Evolutionary conservation across 805 yeast species (phyloP), one percentile per base, ranked within the genome.

Genomic region (Ogataea henricii): DNA sequence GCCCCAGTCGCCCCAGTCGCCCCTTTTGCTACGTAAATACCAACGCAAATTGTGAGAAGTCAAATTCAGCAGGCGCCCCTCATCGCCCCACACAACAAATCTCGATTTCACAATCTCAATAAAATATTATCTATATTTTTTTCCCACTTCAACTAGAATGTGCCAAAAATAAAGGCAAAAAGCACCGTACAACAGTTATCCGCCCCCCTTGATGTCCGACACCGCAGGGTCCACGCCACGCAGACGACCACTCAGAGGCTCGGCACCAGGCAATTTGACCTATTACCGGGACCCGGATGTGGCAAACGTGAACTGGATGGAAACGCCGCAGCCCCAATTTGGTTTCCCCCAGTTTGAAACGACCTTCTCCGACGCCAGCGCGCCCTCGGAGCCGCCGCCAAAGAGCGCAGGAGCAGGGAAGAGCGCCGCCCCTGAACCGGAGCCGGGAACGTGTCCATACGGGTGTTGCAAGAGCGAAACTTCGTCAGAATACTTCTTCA

Each of bases 401-500:
- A 52, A 49, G 25, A 52, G 43, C n/a, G 7, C 52, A 23, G 45
- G 43, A 8, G 45, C 34, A 3, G 12, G 20, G n/a, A 38, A 38
- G 16, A 21, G 43, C 16, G 21, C 38, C 1, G 20, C 14, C 13
- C 20, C 40, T 1, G 52, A 52, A 1, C 18, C 47, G 16, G 56
- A 55, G 14, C 10, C 30, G 1, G 40, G 43, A 2, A 16, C 27
- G 3, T 64, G 67, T 36, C 60, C 65, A 1, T 62, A 59, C 50
- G 66, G 65, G 1, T 62, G 66, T 37, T 64, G 68, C 45, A 37
- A 47, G 22, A 56, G 37, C 14, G 61, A 56, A 29, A 37, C 46
- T 14, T 26, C 53, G 6, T 47, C 59, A 3, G 68, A 63, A 17
- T 70, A 68, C 48, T 60, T 74, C 26, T 62, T 66, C 47, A 62